Base-by-base conservation (phyloP, 225 moss, liverwort and hornwort genomes). In the Polytrichum formosum region DNA sequence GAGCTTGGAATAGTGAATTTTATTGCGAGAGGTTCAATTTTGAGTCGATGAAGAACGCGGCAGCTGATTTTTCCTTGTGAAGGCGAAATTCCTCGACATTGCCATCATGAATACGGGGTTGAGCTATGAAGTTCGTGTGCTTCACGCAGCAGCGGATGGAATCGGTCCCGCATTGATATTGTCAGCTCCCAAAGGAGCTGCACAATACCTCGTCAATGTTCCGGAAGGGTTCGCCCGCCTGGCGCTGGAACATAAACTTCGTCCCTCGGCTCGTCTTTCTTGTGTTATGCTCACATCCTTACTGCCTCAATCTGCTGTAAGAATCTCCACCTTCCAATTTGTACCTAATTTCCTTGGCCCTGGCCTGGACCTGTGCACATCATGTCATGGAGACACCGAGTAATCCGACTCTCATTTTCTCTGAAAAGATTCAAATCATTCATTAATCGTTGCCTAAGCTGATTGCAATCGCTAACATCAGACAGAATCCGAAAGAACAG, bases 191-290 rank as follows among this genome's bases (percentile, higher is more conserved):
- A 81, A 79, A 22, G 77, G 63, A 67, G 85, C 81, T 70, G 89
- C 80, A 17, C 85, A 89, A 66, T 89, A 89, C 62, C 81, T 89
- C n/a, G 66, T 89, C 61, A 89, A 89, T 67, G 89, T 89, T 53
- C 89, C 89, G 25, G 89, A 89, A 27, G 89, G 89, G 4, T 89
- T 85, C 63, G 85, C 89, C 26, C 78, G 89, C 62, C 81, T 89
- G 22, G 89, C 89, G 1, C 67, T 89, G 75, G 89, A 89, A 81
- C 83, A 81, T 55, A 89, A 85, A 33, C 68, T 78, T 18, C 81
- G 59, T 18, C 89, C 89, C 6, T 83, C 89, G 1, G 74, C 74
- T 58, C 85, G 80, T 3, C 83, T 89, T 1, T 80, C 85, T 2
- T 89, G 89, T 68, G 76, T 89, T 72, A 69, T 79, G 21, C 77